Evolutionary conservation across 1,139 yeast species (phyloP).

Genomic region (Yamadazyma dushanensis): DNA sequence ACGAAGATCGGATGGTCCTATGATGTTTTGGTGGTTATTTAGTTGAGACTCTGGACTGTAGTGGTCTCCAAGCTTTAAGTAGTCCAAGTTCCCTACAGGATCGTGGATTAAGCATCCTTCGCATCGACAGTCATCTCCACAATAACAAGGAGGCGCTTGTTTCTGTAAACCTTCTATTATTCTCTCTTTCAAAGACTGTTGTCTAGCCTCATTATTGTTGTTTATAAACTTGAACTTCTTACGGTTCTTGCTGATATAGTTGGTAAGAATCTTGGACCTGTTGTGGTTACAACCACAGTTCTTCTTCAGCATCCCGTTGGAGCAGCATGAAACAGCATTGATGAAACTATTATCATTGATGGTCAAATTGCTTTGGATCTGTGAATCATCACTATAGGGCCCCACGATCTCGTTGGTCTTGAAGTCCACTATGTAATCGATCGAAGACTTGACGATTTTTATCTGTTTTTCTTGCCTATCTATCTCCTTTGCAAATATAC

Average conservation of each 20-base stretch:
- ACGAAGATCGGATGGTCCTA: no score
- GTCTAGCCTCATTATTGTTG: conserved; percentile 17
- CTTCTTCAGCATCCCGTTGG: conserved; percentile 24
- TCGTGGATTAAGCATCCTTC: conserved; percentile 50
- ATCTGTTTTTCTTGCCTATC: conserved; percentile 4
- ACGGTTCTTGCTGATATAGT: conserved; percentile 29
- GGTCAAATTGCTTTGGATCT: conserved; percentile 20
- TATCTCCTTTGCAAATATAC: conserved; percentile 55
- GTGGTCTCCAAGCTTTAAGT: no score
- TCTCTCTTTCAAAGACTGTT: conserved; percentile 17
- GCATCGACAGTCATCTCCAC: conserved; percentile 49
- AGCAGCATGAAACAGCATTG: conserved; percentile 35
- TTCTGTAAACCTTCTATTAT: conserved; percentile 33
- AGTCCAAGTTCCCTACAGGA: background rate
- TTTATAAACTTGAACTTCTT: conserved; percentile 16
- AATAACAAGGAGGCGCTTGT: conserved; percentile 45
- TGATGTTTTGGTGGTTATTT: no score
- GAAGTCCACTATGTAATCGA: conserved; percentile 52
- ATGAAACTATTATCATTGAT: conserved; percentile 38
- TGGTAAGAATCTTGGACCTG: conserved; percentile 38
- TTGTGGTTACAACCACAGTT: conserved; percentile 33
- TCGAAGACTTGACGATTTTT: conserved; percentile 45
- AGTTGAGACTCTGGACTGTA: no score
- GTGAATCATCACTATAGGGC: conserved; percentile 30
- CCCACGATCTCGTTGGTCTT: conserved; percentile 46